These are phyloP conservation scores for Calycina marina DNA, from an alignment of 2,329 filamentous ascomycete species.

Conservation along the genomic window DNA sequence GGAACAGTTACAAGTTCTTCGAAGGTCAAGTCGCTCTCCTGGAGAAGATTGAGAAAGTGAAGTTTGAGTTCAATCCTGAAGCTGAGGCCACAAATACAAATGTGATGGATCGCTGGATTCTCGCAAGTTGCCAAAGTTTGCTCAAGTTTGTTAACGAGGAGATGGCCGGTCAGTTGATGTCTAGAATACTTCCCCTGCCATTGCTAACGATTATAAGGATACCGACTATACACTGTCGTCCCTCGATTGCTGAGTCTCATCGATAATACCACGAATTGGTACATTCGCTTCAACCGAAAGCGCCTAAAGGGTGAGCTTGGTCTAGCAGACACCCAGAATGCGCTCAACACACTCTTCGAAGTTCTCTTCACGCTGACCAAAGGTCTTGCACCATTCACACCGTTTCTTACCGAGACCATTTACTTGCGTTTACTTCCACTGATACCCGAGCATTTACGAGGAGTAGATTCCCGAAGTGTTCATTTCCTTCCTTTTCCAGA, in stretches of 20 bases:
- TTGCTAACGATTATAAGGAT: constrained; percentile 29
- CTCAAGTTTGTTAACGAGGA: constrained; percentile 85
- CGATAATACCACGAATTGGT: constrained; percentile 97
- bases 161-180: constrained; percentile 54
- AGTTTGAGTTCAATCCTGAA: constrained; percentile 66
- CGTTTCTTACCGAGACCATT: constrained; percentile 90
- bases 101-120: constrained; percentile 92
- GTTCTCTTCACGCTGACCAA: constrained; percentile 80
- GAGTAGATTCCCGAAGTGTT: constrained; percentile 67
- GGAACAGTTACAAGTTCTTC: constrained; percentile 98
- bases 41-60: constrained; percentile 68
- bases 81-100: constrained; percentile 68
- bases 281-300: constrained; percentile 87
- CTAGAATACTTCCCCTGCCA: not conserved
- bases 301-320: constrained; percentile 84
- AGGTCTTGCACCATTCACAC: constrained; percentile 84
- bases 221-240: constrained; percentile 81
- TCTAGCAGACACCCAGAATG: constrained; percentile 72
- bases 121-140: constrained; percentile 82
- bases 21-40: constrained; percentile 72
- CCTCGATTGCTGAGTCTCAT: constrained; percentile 71
- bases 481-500: constrained; percentile 88
- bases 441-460: constrained; percentile 58
- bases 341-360: constrained; percentile 87
- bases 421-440: constrained; percentile 71